A percentile compares a stretch with the other conserved stretches of the same genome.
Conservation (phyloP, 139 green algal genomes). For the Tetradesmus obliquus region DNA sequence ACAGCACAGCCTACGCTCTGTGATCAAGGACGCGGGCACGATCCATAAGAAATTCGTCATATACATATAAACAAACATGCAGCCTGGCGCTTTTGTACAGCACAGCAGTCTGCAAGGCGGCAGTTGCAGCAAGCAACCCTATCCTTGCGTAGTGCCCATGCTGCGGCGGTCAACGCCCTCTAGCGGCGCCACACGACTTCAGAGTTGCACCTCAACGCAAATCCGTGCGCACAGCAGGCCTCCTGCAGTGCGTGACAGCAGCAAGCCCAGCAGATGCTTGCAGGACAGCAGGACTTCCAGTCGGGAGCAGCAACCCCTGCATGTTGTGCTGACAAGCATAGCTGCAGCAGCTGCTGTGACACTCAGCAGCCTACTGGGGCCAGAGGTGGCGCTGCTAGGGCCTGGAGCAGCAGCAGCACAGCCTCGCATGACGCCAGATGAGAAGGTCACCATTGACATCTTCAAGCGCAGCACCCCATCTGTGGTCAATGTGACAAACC, state of each 20-base stretch:
- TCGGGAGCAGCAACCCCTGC: neutral
- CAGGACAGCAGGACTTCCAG: neutral
- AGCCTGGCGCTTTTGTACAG: neutral
- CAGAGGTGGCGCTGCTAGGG: neutral
- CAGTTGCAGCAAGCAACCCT: slow-evolving; percentile 1
- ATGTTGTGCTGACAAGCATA: neutral
- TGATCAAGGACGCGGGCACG: neutral
- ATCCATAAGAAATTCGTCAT: neutral
- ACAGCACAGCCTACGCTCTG: neutral
- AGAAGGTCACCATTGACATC: slow-evolving; percentile 70
- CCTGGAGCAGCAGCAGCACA: slow-evolving; percentile 6
- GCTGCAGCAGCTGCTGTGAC: slow-evolving; percentile 18
- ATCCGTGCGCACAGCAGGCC: neutral
- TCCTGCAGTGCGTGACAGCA: neutral
- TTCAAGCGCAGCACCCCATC: slow-evolving; percentile 74
- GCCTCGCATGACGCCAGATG: slow-evolving; percentile 36
- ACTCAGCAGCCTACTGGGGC: neutral
- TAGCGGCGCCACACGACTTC: neutral
- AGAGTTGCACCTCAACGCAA: neutral
- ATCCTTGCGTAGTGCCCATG: neutral
- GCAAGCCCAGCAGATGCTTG: neutral
- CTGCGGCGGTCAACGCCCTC: neutral
- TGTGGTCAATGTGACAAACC: slow-evolving; percentile 89
- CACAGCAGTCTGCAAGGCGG: neutral
- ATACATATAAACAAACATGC: neutral